These are phyloP conservation scores for Solanum chaucha DNA, from an alignment of 257 asterid genomes.

Conservation along the genomic window DNA sequence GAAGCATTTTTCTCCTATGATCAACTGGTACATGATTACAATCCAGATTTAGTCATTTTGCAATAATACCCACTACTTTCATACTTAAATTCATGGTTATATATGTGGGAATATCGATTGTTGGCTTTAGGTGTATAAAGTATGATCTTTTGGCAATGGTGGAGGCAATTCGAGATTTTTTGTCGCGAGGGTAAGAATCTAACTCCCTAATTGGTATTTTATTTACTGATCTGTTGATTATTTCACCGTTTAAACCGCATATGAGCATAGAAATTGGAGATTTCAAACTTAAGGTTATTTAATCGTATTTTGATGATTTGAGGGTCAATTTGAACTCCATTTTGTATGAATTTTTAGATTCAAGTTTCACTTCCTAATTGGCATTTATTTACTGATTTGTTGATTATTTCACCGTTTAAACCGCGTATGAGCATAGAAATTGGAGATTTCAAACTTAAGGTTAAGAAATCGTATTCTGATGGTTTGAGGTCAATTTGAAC, in stretches of 20 bases:
- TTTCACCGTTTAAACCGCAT: not conserved
- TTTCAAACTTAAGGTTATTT: not conserved
- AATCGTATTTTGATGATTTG: not conserved
- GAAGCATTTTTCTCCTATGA: not conserved
- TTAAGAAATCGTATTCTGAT: not conserved
- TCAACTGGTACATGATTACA: not conserved
- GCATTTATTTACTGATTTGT: not conserved
- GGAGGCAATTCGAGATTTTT: not conserved
- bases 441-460: not conserved
- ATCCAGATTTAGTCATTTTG: not conserved
- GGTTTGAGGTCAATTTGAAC: not conserved
- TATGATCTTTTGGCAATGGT: not conserved
- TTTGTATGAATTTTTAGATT: not conserved
- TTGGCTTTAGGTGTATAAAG: not conserved
- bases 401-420: not conserved
- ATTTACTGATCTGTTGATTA: not conserved
- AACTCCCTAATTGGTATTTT: not conserved
- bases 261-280: not conserved
- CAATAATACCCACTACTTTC: not conserved
- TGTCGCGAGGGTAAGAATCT: not conserved
- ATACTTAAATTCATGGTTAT: not conserved
- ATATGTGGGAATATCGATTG: not conserved
- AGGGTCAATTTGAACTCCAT: not conserved
- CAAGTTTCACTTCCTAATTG: not conserved
- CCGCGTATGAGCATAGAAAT: not conserved